These are phyloP conservation scores for Pichia cephalocereana DNA, from an alignment of 805 yeast genomes.

Conservation along the genomic window DNA sequence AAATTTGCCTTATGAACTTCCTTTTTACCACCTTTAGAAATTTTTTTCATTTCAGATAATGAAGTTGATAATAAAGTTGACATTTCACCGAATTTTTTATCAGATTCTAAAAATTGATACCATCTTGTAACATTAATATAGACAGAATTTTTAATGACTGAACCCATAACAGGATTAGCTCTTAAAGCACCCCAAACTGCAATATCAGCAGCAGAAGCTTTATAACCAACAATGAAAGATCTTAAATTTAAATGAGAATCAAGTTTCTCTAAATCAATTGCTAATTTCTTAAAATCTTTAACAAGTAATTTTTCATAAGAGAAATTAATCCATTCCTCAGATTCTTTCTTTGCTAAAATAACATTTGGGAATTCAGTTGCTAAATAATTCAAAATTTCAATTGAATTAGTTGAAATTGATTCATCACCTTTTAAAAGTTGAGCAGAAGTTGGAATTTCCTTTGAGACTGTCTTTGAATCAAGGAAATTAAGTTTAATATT, in stretches of 20 bases:
- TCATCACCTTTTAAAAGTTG: slow-evolving; percentile 38
- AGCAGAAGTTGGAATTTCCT: slow-evolving; percentile 30
- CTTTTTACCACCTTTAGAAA: slow-evolving; percentile 65
- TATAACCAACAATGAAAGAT: slow-evolving; percentile 63
- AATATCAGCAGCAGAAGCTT: slow-evolving; percentile 69
- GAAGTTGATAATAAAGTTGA: slow-evolving; percentile 61
- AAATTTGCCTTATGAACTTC: slow-evolving; percentile 90
- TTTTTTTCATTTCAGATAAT: slow-evolving; percentile 64
- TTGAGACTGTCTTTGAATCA: slow-evolving; percentile 61
- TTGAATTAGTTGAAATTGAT: slow-evolving; percentile 30
- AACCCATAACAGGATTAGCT: slow-evolving; percentile 88
- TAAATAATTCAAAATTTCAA: slow-evolving; percentile 39
- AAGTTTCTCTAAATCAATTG: slow-evolving; percentile 67
- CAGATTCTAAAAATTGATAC: slow-evolving; percentile 71
- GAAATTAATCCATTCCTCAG: slow-evolving; percentile 58
- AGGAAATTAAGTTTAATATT: slow-evolving; percentile 54
- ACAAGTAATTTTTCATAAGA: slow-evolving; percentile 61
- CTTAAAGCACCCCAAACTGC: slow-evolving; percentile 91
- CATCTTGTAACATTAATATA: slow-evolving; percentile 87
- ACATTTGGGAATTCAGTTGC: slow-evolving; percentile 44
- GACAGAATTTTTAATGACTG: slow-evolving; percentile 75
- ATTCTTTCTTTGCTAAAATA: slow-evolving; percentile 27
- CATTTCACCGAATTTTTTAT: slow-evolving; percentile 57
- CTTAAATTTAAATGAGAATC: slow-evolving; percentile 81
- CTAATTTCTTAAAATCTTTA: slow-evolving; percentile 82